Evolutionary conservation across 2,329 filamentous ascomycete species (phyloP).

Genomic region (Aureobasidium leucospermi): DNA sequence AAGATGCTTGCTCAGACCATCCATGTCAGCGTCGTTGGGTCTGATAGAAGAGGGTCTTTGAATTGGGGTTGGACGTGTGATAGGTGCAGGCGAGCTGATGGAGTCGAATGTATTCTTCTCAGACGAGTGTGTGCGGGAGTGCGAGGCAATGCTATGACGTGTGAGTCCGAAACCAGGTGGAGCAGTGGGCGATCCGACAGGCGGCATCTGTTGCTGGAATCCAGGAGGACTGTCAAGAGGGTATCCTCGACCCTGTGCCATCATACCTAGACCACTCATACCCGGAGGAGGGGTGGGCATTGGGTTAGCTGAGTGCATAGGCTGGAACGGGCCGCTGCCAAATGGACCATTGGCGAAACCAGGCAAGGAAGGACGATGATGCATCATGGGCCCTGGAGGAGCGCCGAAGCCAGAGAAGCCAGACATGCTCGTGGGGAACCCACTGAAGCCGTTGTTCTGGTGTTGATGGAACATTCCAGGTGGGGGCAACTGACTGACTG

Average conservation of each 20-base stretch:
- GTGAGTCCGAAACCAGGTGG: slow-evolving; percentile 31
- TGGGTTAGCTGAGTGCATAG: slow-evolving; percentile 44
- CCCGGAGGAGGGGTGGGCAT: slow-evolving; percentile 47
- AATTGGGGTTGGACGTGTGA: slow-evolving; percentile 77
- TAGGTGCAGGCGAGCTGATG: slow-evolving; percentile 57
- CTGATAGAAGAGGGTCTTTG: slow-evolving; percentile 72
- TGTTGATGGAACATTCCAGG: slow-evolving; percentile 46
- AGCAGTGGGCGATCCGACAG: slow-evolving; percentile 22
- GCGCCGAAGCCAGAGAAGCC: slow-evolving; percentile 38
- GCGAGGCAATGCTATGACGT: slow-evolving; percentile 41
- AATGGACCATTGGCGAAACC: slow-evolving; percentile 48
- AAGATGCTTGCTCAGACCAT: slow-evolving; percentile 52
- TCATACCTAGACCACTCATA: slow-evolving; percentile 54
- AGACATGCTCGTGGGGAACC: slow-evolving; percentile 43
- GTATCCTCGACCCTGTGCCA: slow-evolving; percentile 49
- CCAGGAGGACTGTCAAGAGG: slow-evolving; percentile 51
- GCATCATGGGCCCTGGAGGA: slow-evolving; percentile 48
- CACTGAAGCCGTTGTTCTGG: slow-evolving; percentile 34
- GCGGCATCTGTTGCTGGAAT: slow-evolving; percentile 33
- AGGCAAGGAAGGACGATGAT: slow-evolving; percentile 47
- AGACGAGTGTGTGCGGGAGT: slow-evolving; percentile 68
- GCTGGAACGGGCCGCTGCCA: slow-evolving; percentile 45
- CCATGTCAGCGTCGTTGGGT: slow-evolving; percentile 51
- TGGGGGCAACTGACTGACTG: slow-evolving; percentile 44
- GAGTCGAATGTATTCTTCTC: slow-evolving; percentile 54